Conservation (phyloP, 2,329 filamentous ascomycete genomes). For the Proliferodiscus dingleyae region DNA sequence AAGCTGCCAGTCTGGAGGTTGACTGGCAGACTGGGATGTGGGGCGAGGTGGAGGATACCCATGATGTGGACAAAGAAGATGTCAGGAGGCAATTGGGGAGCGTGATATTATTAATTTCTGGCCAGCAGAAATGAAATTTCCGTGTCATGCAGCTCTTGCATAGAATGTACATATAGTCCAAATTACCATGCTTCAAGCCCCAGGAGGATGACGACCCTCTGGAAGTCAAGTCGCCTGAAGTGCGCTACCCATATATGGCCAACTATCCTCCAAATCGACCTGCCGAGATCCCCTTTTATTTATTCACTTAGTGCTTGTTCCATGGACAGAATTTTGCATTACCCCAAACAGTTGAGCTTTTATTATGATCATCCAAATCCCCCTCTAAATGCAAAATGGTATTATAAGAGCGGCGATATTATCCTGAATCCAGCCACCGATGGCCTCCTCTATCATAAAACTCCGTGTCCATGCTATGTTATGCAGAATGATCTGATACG, state of each 20-base stretch:
- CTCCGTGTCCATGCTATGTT: not conserved
- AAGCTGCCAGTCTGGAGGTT: conserved; percentile 76
- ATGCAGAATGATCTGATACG: not conserved
- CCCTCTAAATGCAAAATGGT: conserved; percentile 1
- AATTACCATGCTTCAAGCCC: not conserved
- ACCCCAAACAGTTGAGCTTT: too few species aligned
- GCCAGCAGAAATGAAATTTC: conserved; percentile 29
- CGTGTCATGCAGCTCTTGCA: not conserved
- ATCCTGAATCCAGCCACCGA: not conserved
- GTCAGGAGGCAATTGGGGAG: conserved; percentile 82
- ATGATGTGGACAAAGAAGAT: conserved; percentile 94
- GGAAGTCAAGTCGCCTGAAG: too few species aligned
- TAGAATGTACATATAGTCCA: not conserved
- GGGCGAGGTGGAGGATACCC: conserved; percentile 94
- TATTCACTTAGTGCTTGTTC: too few species aligned
- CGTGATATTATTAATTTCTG: conserved; percentile 74
- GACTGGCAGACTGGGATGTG: conserved; percentile 85
- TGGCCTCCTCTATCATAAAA: not conserved
- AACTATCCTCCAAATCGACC: too few species aligned
- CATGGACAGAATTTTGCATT: too few species aligned
- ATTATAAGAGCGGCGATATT: conserved; percentile 1
- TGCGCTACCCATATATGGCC: too few species aligned
- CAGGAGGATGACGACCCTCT: too few species aligned
- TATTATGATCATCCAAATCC: too few species aligned
- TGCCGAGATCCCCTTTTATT: too few species aligned